Conservation (phyloP, 768 basidiomycete genomes). For the Crucibulum laeve region DNA sequence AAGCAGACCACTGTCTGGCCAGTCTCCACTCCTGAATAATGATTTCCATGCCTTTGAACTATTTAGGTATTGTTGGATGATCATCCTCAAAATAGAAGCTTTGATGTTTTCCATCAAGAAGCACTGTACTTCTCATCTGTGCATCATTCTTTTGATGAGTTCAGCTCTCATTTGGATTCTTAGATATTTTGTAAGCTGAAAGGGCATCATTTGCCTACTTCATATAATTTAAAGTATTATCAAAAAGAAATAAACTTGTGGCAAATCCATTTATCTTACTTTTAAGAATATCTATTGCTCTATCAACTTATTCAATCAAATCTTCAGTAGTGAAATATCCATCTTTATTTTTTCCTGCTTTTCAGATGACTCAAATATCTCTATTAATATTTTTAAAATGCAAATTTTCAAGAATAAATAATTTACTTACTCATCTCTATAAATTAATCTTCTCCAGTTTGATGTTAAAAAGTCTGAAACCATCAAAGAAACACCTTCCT, state of each 20-base stretch:
- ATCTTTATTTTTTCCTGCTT: conserved; percentile 24
- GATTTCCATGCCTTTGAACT: conserved; percentile 33
- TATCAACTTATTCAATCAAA: conserved; percentile 17
- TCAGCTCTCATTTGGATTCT: conserved; percentile 12
- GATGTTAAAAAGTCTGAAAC: background rate
- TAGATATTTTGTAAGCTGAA: conserved; percentile 22
- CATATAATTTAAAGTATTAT: conserved; percentile 12
- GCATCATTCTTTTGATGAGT: conserved; percentile 8
- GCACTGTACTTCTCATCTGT: conserved; percentile 14
- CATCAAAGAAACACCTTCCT: no score
- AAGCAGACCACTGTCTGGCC: conserved; percentile 17
- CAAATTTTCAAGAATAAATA: background rate
- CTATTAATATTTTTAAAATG: conserved; percentile 7
- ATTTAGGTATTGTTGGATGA: conserved; percentile 22
- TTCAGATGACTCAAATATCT: conserved; percentile 15
- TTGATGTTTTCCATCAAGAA: conserved; percentile 19
- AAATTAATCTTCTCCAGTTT: conserved; percentile 16
- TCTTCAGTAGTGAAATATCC: conserved; percentile 23
- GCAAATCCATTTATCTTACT: conserved; percentile 15
- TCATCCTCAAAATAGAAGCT: conserved; percentile 25
- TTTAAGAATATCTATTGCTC: conserved; percentile 27
- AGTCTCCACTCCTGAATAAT: conserved; percentile 22
- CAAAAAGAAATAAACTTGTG: no score
- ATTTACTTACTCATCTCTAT: conserved; percentile 13
- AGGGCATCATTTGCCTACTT: conserved; percentile 22